Percentiles rank a stretch among this genome's conserved stretches.
These are phyloP conservation scores for Tylopilus cervinicoccineus DNA, from an alignment of 768 basidiomycete species.

Conservation along the genomic window DNA sequence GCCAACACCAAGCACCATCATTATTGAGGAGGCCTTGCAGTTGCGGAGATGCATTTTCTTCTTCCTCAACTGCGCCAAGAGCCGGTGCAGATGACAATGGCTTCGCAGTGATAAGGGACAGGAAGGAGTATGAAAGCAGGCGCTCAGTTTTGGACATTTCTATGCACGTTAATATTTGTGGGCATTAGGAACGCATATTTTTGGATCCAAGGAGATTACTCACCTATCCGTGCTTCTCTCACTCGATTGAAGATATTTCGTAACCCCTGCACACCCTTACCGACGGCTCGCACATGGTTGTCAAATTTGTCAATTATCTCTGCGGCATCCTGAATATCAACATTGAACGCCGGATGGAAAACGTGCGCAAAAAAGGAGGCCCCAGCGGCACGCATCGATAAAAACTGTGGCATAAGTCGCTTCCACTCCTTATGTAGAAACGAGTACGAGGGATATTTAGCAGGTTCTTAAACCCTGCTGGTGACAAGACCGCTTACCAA, in stretches of 20 bases:
- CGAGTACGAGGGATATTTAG: neutral
- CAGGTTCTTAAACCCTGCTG: neutral
- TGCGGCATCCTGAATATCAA: conserved; percentile 69
- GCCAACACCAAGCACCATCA: conserved; percentile 86
- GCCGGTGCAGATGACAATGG: conserved; percentile 48
- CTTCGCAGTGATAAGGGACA: conserved; percentile 73
- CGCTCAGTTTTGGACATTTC: conserved; percentile 80
- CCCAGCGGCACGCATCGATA: conserved; percentile 62
- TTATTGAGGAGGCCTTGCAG: conserved; percentile 60
- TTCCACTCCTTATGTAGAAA: conserved; percentile 60
- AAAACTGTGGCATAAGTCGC: conserved; percentile 54
- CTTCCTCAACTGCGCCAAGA: conserved; percentile 47
- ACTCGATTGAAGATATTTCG: conserved; percentile 58
- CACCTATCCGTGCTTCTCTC: conserved; percentile 67
- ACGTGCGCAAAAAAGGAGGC: conserved; percentile 75
- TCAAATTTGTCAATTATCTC: conserved; percentile 60
- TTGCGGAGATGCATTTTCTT: conserved; percentile 36
- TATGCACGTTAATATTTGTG: conserved; percentile 24
- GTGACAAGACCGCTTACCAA: conserved; percentile 43
- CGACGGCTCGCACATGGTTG: conserved; percentile 59
- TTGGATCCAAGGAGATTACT: conserved; percentile 14
- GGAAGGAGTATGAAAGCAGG: conserved; percentile 64
- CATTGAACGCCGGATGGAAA: conserved; percentile 81
- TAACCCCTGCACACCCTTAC: conserved; percentile 63
- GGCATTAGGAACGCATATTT: neutral